Conservation (phyloP, 2,329 filamentous ascomycete genomes). For the Tolypocladium tropicale region DNA sequence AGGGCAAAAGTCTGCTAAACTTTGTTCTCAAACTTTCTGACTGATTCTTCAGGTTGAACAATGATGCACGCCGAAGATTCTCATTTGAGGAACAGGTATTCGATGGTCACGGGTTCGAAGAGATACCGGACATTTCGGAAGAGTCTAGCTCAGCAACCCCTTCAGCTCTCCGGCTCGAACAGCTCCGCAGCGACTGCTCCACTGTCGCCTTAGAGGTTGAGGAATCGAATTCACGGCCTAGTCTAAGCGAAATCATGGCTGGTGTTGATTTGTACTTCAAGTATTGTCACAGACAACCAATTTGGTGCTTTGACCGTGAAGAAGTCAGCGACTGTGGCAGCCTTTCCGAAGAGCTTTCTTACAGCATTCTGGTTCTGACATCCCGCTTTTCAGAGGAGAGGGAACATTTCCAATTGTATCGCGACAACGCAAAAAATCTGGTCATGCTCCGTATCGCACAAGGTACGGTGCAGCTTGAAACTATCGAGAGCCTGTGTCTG, state of each 20-base stretch:
- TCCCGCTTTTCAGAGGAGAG: conserved; percentile 26
- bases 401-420: conserved; percentile 22
- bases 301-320: conserved; percentile 34
- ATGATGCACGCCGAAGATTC: conserved; percentile 12
- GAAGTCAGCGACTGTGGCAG: conserved; percentile 23
- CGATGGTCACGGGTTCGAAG: conserved; percentile 18
- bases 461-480: conserved; percentile 36
- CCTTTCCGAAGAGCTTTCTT: conserved; percentile 29
- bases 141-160: conserved; percentile 22
- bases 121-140: conserved; percentile 19
- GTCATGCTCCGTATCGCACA: conserved; percentile 41
- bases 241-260: conserved; percentile 19
- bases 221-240: conserved; percentile 16
- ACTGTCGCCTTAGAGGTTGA: conserved; percentile 16
- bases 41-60: conserved; percentile 18
- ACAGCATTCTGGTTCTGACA: conserved; percentile 29
- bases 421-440: conserved; percentile 28
- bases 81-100: not conserved
- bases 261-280: conserved; percentile 30
- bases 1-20: conserved; percentile 1
- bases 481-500: conserved; percentile 39
- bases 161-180: conserved; percentile 14
- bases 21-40: conserved; percentile 14
- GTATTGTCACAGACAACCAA: conserved; percentile 31
- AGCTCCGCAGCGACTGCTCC: conserved; percentile 13